Base-by-base conservation (phyloP, 495 filamentous ascomycete species). In the Aspergillus kassunensis region DNA sequence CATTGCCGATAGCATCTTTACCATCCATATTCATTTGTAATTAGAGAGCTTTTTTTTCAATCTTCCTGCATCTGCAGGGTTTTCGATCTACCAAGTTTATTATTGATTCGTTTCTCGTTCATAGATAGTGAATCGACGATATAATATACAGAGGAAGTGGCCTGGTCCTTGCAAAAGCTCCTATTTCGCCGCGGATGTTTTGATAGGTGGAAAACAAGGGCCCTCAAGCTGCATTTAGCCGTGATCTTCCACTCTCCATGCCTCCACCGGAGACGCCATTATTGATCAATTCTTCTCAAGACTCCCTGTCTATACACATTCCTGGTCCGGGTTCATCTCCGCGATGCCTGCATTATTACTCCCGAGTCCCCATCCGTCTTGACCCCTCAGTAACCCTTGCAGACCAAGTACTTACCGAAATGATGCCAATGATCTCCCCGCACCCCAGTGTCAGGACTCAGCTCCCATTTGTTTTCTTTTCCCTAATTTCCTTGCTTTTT, bases 191-290 rank as follows among this genome's bases (percentile, higher is more conserved):
- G 34, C 10, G 18, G 7, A 35, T 11, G n/a, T 35, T n/a, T 40
- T 42, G 48, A 56, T 56, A 51, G 54, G 54, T 51, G 54, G 54
- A 51, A 50, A 51, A 51, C 29, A 44, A 10, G 30, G 10, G 13
- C 30, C 42, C 47, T 21, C 20, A 25, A 46, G 6, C 27, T 31
- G 23, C 44, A 51, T 56, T 56, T 56, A 56, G 25, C 54, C 54
- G 53, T 40, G 12, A 46, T 51, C 31, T 56, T 44, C 12, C 13
- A 19, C 47, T 19, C 23, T 44, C 12, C 13, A 19, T 42, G n/a
- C 23, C 27, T 15, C 25, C 25, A 15, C 23, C 37, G 36, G 42
- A 37, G 37, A 23, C 44, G 7, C 15, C 24, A 21, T 56, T 15
- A 56, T 56, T 51, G 47, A 50, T 37, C 44, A 31, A 34, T 45